phyloP scores from a whole-genome alignment of 805 yeast species.

The Sungouiozyma intestinalis region DNA sequence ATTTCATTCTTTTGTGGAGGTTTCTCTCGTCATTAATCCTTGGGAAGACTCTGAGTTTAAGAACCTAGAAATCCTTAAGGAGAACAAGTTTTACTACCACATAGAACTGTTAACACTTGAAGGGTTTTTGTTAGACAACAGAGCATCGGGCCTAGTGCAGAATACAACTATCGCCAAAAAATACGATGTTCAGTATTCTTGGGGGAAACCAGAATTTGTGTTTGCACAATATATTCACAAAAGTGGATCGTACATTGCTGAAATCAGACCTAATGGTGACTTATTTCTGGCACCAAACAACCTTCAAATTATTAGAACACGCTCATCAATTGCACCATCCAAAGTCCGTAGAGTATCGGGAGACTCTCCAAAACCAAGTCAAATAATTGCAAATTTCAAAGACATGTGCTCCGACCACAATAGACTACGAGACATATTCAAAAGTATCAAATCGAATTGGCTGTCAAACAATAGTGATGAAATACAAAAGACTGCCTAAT shows the following conservation, averaged over 20 bases:
- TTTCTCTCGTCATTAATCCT: slow-evolving; percentile 59
- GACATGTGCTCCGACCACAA: slow-evolving; percentile 46
- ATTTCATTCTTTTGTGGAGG: slow-evolving; percentile 73
- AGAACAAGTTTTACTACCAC: slow-evolving; percentile 66
- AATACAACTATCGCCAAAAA: slow-evolving; percentile 29
- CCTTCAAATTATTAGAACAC: slow-evolving; percentile 65
- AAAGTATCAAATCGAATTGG: slow-evolving; percentile 47
- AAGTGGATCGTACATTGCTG: slow-evolving; percentile 85
- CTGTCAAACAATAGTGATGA: slow-evolving; percentile 28
- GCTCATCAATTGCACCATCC: slow-evolving; percentile 33
- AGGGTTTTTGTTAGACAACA: slow-evolving; percentile 73
- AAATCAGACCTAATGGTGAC: slow-evolving; percentile 67
- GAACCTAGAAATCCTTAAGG: slow-evolving; percentile 31
- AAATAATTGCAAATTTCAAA: slow-evolving; percentile 60
- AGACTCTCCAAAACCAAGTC: slow-evolving; percentile 50
- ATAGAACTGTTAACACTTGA: slow-evolving; percentile 55
- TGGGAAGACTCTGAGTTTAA: slow-evolving; percentile 51
- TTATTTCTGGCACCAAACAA: slow-evolving; percentile 81
- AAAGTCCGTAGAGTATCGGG: slow-evolving; percentile 27
- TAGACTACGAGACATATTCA: slow-evolving; percentile 41
- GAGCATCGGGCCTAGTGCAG: slow-evolving; percentile 57
- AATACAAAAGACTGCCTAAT: not conserved
- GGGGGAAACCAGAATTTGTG: slow-evolving; percentile 81
- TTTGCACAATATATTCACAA: slow-evolving; percentile 84
- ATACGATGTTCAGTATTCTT: slow-evolving; percentile 69